phyloP scores from a whole-genome alignment of 495 filamentous ascomycete species.

The Bacidia rubella region DNA sequence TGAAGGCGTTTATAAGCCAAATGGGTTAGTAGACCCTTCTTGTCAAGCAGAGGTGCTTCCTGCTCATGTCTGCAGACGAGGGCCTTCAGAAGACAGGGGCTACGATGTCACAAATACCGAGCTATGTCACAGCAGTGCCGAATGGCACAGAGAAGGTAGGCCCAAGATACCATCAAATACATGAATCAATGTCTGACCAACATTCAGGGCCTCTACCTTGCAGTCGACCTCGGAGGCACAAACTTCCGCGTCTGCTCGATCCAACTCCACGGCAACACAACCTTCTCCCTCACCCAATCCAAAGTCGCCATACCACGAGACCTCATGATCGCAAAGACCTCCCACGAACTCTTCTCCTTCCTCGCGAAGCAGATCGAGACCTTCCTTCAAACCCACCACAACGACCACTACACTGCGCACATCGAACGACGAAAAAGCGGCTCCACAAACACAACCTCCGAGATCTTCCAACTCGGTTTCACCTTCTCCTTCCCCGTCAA shows the following conservation, averaged over 20 bases:
- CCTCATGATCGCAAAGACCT: constrained; percentile 78
- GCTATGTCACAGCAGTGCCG: constrained; percentile 87
- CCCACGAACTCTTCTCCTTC: constrained; percentile 83
- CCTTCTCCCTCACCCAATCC: constrained; percentile 78
- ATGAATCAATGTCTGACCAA: not conserved
- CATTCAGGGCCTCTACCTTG: constrained; percentile 75
- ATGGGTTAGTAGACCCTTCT: constrained; percentile 44
- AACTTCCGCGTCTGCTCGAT: constrained; percentile 98
- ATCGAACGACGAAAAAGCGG: constrained; percentile 43
- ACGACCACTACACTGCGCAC: constrained; percentile 71
- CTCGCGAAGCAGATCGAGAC: constrained; percentile 78
- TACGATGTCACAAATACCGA: constrained; percentile 87
- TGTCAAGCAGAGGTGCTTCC: not conserved
- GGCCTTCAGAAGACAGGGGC: constrained; percentile 67
- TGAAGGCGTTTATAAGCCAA: constrained; percentile 72
- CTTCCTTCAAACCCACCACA: constrained; percentile 79
- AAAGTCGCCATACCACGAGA: constrained; percentile 84
- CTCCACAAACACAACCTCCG: constrained; percentile 42
- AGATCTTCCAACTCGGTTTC: constrained; percentile 85
- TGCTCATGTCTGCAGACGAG: constrained; percentile 38
- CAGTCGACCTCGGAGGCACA: constrained; percentile 91
- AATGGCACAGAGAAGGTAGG: constrained; percentile 86
- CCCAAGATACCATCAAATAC: not conserved
- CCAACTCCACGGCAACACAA: constrained; percentile 78
- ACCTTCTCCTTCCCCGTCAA: constrained; percentile 97